Percentiles rank a stretch among this genome's conserved stretches.
Conservation (phyloP, 1,284 basidiomycete species). For the Gymnopus androsaceus region DNA sequence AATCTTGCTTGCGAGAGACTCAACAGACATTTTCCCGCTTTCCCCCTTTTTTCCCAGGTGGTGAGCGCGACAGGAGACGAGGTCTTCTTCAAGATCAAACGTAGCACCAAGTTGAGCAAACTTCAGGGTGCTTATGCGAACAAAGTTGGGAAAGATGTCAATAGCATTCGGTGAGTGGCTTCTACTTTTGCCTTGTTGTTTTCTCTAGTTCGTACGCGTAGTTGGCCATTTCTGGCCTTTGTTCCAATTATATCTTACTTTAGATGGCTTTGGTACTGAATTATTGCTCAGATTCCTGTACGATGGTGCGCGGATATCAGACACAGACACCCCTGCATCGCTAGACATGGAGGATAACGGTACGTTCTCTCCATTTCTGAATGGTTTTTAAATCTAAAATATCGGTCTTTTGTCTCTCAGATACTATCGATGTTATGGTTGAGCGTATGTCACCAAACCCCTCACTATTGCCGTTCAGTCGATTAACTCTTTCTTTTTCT, state of each 20-base stretch:
- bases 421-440: constrained; percentile 90
- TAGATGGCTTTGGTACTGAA: not conserved
- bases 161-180: constrained; percentile 73
- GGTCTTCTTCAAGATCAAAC: constrained; percentile 98
- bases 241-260: not conserved
- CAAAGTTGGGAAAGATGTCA: constrained; percentile 90
- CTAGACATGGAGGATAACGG: constrained; percentile 78
- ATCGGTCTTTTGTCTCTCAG: constrained; percentile 39
- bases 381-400: constrained; percentile 6
- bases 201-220: not conserved
- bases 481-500: not conserved
- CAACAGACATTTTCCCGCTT: constrained; percentile 1
- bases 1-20: not conserved
- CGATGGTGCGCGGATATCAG: constrained; percentile 80
- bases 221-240: not conserved
- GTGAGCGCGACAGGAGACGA: constrained; percentile 82
- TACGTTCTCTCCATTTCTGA: too few relatives aligned
- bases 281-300: constrained; percentile 93
- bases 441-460: constrained; percentile 72
- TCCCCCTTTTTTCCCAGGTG: constrained; percentile 49
- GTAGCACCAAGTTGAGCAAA: constrained; percentile 91
- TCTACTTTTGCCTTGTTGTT: not conserved
- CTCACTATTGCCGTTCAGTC: not conserved
- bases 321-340: constrained; percentile 82
- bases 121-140: constrained; percentile 91